A percentile compares a stretch with the other conserved stretches of the same genome.
Evolutionary conservation across 2,329 filamentous ascomycete species (phyloP).

Genomic region (Arachnomyces sp.): DNA sequence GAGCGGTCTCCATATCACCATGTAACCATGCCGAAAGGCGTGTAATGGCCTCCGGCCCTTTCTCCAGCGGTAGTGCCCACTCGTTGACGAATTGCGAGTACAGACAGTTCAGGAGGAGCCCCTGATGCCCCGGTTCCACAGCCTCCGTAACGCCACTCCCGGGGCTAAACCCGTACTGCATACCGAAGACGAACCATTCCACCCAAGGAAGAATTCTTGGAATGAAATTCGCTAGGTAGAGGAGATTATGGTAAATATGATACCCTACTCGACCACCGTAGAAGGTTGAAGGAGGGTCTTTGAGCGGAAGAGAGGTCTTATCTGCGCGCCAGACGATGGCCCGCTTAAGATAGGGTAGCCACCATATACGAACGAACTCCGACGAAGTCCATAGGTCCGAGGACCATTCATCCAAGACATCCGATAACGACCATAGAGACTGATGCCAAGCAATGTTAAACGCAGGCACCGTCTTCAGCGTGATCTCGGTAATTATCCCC

Average conservation of each 20-base stretch:
- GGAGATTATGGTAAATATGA: slow-evolving; percentile 83
- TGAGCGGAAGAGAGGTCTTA: slow-evolving; percentile 58
- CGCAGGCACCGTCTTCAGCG: slow-evolving; percentile 69
- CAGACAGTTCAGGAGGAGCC: slow-evolving; percentile 90
- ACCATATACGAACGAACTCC: slow-evolving; percentile 94
- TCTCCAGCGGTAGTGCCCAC: slow-evolving; percentile 82
- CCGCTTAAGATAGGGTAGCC: slow-evolving; percentile 85
- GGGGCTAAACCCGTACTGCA: slow-evolving; percentile 83
- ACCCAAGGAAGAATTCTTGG: slow-evolving; percentile 78
- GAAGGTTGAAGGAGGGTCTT: slow-evolving; percentile 59
- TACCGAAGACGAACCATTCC: slow-evolving; percentile 94
- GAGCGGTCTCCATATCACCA: slow-evolving; percentile 59
- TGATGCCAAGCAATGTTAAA: slow-evolving; percentile 87
- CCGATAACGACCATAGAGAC: slow-evolving; percentile 61
- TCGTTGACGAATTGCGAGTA: slow-evolving; percentile 99
- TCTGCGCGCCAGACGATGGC: slow-evolving; percentile 88
- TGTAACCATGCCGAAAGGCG: slow-evolving; percentile 83
- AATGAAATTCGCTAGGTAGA: slow-evolving; percentile 69
- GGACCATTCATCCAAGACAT: slow-evolving; percentile 65
- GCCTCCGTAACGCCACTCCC: slow-evolving; percentile 62
- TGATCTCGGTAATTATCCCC: slow-evolving; percentile 84
- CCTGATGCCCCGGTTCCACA: slow-evolving; percentile 70
- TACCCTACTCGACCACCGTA: slow-evolving; percentile 79
- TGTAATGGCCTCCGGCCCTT: slow-evolving; percentile 77
- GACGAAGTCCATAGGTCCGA: slow-evolving; percentile 69